These are phyloP conservation scores for Puccinia hordei DNA, from an alignment of 1,284 basidiomycete species.

Conservation along the genomic window DNA sequence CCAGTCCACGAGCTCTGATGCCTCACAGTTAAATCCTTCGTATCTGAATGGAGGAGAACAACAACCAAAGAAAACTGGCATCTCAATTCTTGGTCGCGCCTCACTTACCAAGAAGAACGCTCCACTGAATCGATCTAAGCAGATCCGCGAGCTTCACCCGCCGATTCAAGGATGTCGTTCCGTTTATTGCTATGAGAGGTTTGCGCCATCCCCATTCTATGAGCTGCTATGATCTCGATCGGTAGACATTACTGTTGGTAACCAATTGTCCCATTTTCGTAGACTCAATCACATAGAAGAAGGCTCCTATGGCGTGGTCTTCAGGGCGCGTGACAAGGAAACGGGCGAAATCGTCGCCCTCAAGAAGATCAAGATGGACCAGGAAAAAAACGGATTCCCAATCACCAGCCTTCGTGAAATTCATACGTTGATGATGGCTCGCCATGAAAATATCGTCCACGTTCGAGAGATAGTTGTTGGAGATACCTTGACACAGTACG, in stretches of 20 bases:
- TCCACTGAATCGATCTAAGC: conserved; percentile 29
- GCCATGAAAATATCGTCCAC: conserved; percentile 89
- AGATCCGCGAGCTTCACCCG: conserved; percentile 51
- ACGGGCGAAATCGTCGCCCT: conserved; percentile 93
- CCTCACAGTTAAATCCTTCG: conserved; percentile 36
- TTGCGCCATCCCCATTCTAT: conserved; percentile 7
- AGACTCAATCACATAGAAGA: conserved; percentile 95
- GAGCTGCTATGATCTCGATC: no score
- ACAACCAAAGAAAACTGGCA: conserved; percentile 46
- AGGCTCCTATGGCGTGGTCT: conserved; percentile 97
- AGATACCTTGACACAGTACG: conserved; percentile 98
- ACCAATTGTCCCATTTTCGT: neutral
- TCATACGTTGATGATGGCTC: conserved; percentile 76
- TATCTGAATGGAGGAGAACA: conserved; percentile 26
- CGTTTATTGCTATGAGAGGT: conserved; percentile 83
- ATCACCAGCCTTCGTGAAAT: conserved; percentile 95
- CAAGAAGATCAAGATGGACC: conserved; percentile 97
- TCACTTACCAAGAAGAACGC: neutral
- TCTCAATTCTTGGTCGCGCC: conserved; percentile 49
- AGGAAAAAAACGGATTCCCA: conserved; percentile 96
- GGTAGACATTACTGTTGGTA: neutral
- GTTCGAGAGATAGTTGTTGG: conserved; percentile 97
- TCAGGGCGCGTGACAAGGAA: conserved; percentile 86
- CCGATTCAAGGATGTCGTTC: conserved; percentile 68
- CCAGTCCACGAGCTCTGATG: conserved; percentile 29